Percentiles rank a stretch among this genome's conserved stretches.
Conservation (phyloP, 75 land plant species). For the Cryptomeria japonica region DNA sequence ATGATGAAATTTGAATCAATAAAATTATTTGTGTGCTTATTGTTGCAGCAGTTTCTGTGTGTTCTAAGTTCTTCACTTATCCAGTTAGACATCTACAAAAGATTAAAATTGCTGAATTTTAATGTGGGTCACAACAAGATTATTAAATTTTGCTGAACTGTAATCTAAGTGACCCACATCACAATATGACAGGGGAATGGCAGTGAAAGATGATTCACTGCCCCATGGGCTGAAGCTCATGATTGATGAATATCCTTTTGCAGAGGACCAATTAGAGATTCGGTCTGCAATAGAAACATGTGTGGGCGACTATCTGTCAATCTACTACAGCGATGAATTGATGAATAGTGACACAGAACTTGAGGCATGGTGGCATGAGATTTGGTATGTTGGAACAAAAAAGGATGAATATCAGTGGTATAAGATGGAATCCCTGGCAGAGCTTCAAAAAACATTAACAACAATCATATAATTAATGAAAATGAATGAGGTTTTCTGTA, state of each 20-base stretch:
- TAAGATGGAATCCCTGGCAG: constrained; percentile 25
- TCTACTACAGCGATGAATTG: constrained; percentile 46
- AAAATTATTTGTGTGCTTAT: no score
- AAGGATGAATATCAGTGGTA: constrained; percentile 69
- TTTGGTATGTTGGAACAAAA: constrained; percentile 48
- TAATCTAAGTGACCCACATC: no score
- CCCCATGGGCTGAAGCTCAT: constrained; percentile 33
- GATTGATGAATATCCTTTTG: constrained; percentile 77
- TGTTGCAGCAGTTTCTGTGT: no score
- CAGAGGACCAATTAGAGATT: constrained; percentile 73
- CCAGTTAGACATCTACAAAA: no score
- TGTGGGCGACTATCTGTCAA: constrained; percentile 50
- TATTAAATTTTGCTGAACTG: no score
- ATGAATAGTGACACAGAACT: constrained; percentile 54
- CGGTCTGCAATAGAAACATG: constrained; percentile 67
- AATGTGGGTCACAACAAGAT: no score
- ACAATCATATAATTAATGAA: constrained; percentile 51
- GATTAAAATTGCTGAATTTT: no score
- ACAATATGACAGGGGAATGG: no score
- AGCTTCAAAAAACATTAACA: constrained; percentile 45
- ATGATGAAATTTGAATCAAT: no score
- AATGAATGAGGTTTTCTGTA: no score
- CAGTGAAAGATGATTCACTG: constrained; percentile 32
- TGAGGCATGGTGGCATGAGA: constrained; percentile 48
- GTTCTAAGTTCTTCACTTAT: no score